Evolutionary conservation across 768 basidiomycete genomes (phyloP).

Genomic region (Amanita pallidorosea): DNA sequence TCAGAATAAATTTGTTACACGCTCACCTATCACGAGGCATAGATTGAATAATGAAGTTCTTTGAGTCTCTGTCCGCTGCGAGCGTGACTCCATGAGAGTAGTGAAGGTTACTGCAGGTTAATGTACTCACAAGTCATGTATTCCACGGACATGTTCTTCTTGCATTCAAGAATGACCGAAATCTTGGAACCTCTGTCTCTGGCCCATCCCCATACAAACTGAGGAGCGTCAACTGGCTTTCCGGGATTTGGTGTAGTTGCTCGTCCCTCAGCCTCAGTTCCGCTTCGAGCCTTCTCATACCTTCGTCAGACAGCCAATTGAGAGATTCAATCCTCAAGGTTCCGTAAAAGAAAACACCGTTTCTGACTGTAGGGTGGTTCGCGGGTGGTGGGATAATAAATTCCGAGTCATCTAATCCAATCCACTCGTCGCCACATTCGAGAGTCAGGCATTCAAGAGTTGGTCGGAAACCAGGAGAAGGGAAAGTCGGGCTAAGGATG

Average conservation of each 20-base stretch:
- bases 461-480: background rate
- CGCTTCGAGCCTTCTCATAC: conserved; percentile 25
- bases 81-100: background rate
- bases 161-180: conserved; percentile 30
- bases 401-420: conserved; percentile 38
- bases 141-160: conserved; percentile 25
- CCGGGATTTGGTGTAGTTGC: conserved; percentile 15
- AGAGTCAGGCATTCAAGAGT: background rate
- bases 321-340: conserved; percentile 33
- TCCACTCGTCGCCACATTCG: background rate
- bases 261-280: conserved; percentile 33
- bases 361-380: conserved; percentile 10
- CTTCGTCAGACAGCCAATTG: conserved; percentile 39
- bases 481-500: background rate
- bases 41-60: conserved; percentile 12
- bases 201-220: conserved; percentile 20
- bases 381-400: conserved; percentile 18
- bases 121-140: conserved; percentile 21
- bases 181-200: conserved; percentile 17
- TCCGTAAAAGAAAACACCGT: conserved; percentile 40
- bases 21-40: conserved; percentile 3
- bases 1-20: background rate
- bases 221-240: conserved; percentile 22
- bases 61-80: conserved; percentile 12
- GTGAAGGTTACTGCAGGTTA: background rate